A percentile compares a stretch with the other conserved stretches of the same genome.
phyloP scores from a whole-genome alignment of 2,329 filamentous ascomycete species.

The Phyllosticta citribraziliensis region DNA sequence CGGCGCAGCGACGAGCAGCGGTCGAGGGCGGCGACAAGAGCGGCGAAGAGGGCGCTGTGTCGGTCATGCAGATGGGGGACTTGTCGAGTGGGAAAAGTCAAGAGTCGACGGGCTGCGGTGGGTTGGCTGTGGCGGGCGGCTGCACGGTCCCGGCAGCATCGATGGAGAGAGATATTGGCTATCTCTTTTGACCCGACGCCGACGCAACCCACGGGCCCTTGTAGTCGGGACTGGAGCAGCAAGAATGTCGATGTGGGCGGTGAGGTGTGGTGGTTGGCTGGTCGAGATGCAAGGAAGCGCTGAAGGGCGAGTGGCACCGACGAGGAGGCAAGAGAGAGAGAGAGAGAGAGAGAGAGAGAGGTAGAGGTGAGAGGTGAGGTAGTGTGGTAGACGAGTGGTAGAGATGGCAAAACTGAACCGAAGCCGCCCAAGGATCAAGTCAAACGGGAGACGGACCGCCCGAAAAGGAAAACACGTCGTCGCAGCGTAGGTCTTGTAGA shows the following conservation, averaged over 20 bases:
- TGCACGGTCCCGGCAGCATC: conserved; percentile 12
- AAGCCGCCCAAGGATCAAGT: too few relatives aligned
- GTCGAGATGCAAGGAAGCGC: conserved; percentile 11
- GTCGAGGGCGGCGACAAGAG: background rate
- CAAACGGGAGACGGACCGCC: too few relatives aligned
- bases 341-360: background rate
- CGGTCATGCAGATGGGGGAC: background rate
- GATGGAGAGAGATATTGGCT: conserved; percentile 8
- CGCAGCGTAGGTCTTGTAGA: too few relatives aligned
- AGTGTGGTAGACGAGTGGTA: too few relatives aligned
- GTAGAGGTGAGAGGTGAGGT: too few relatives aligned
- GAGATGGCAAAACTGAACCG: too few relatives aligned
- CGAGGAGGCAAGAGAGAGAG: background rate
- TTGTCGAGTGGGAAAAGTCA: background rate
- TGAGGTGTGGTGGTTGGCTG: conserved; percentile 9
- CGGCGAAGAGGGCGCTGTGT: background rate
- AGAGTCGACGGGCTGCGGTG: background rate
- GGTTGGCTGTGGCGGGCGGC: background rate
- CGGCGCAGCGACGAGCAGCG: conserved; percentile 5
- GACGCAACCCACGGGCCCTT: conserved; percentile 9
- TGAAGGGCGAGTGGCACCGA: conserved; percentile 9
- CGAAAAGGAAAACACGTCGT: too few relatives aligned
- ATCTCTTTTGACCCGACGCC: conserved; percentile 5
- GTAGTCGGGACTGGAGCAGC: conserved; percentile 4
- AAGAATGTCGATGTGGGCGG: conserved; percentile 9